Evolutionary conservation across 2,329 filamentous ascomycete species (phyloP).

Genomic region (Ceratocystis cubensis): DNA sequence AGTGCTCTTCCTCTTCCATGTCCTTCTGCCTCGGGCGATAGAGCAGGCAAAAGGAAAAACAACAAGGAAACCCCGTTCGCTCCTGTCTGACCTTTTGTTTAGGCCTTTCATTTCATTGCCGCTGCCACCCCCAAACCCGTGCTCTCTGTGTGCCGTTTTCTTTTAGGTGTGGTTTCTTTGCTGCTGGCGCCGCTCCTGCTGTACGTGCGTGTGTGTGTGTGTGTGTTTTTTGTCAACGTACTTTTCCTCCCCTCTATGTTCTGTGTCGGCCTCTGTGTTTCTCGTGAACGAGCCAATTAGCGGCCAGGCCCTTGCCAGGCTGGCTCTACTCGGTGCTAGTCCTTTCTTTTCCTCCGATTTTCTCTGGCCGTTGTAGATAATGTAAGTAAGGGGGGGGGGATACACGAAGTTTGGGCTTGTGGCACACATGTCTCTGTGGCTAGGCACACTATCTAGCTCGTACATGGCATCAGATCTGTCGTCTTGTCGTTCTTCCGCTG

Average conservation of each 20-base stretch:
- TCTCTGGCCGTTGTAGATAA: background rate
- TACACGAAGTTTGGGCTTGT: background rate
- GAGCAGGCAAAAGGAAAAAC: too few relatives aligned
- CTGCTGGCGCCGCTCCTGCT: background rate
- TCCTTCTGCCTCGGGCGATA: too few relatives aligned
- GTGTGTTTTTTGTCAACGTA: background rate
- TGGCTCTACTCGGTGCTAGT: background rate
- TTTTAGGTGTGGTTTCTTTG: background rate
- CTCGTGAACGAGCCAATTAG: background rate
- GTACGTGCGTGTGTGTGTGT: background rate
- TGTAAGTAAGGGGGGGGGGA: background rate
- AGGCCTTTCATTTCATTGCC: background rate
- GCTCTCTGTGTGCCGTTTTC: background rate
- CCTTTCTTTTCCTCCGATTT: conserved; percentile 1
- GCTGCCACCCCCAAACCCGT: background rate
- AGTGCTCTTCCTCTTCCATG: too few relatives aligned
- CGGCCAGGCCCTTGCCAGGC: background rate
- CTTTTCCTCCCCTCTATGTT: background rate
- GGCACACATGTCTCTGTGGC: background rate
- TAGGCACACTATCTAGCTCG: conserved; percentile 4
- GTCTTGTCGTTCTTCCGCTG: background rate
- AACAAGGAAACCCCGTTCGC: background rate
- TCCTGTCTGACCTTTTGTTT: background rate
- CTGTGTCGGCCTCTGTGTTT: background rate
- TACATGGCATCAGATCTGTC: background rate